Evolutionary conservation across 768 basidiomycete genomes (phyloP), one percentile per base, ranked within the genome.

Genomic region (Filobasidium floriforme): DNA sequence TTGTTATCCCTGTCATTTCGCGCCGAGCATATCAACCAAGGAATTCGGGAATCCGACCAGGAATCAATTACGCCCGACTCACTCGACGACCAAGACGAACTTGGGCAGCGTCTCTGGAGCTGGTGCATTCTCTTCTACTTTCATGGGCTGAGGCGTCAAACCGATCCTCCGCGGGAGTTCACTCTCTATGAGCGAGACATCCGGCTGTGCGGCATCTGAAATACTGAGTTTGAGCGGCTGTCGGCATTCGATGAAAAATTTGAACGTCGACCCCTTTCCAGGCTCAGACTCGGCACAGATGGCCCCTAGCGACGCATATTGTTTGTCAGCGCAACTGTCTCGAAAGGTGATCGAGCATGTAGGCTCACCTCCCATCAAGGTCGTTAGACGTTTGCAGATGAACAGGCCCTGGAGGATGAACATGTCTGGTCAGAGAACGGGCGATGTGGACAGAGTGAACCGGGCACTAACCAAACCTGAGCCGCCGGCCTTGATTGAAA

Each of bases 181-280:
- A 5, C 54, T 14, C 22, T 57, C 54, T 6, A 32, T 57, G 7
- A 15, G 24, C 32, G 54, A 49, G 46, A 18, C 46, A 5, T 49
- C 18, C 22, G 18, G 46, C 15, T 5, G 4, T 6, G 14, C 12
- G 5, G 46, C 46, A 12, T 49, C 46, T 49, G 32, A 9, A 37
- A 37, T 12, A n/a, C 24, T 32, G 29, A 6, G 54, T 28, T 15
- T 15, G 26, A 57, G 15, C 2, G 54, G 54, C 29, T 57, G 54
- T 4, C 54, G 54, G 26, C 24, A 57, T 15, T 57, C 54, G 54
- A 57, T 57, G 54, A 57, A 57, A n/a, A 57, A 57, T 57, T 24
- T 57, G 54, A 57, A 57, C 22, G 54, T 57, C 26, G 54, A 57
- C 15, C 54, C 54, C 29, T 24, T 26, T 22, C 54, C 54, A 9